phyloP scores from a whole-genome alignment of 768 basidiomycete species.

The Boletus insuetus region DNA sequence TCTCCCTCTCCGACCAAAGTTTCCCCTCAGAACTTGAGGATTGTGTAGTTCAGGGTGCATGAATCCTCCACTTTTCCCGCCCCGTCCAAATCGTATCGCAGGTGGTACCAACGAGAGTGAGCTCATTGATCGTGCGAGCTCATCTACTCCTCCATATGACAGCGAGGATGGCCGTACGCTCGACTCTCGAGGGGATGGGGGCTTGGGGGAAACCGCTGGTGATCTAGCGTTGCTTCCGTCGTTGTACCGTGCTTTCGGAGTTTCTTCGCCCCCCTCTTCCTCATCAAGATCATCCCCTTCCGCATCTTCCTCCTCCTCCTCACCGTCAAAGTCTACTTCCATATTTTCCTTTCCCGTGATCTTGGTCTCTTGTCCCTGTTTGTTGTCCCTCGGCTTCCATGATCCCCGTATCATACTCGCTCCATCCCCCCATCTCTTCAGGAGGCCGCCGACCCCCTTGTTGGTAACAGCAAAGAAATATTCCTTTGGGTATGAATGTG shows the following conservation, averaged over 20 bases:
- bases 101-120: slow-evolving; percentile 62
- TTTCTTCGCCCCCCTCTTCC: slow-evolving; percentile 24
- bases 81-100: slow-evolving; percentile 71
- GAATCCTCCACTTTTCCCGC: slow-evolving; percentile 57
- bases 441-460: slow-evolving; percentile 79
- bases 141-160: slow-evolving; percentile 39
- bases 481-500: slow-evolving; percentile 81
- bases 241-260: slow-evolving; percentile 25
- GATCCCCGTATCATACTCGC: slow-evolving; percentile 72
- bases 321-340: slow-evolving; percentile 23
- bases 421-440: slow-evolving; percentile 81
- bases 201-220: slow-evolving; percentile 18
- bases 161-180: slow-evolving; percentile 11
- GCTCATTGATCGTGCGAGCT: slow-evolving; percentile 46
- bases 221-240: slow-evolving; percentile 16
- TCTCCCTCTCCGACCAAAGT: slow-evolving; percentile 31
- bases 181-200: slow-evolving; percentile 22
- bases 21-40: slow-evolving; percentile 28
- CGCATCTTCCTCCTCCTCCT: slow-evolving; percentile 8
- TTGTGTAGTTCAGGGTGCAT: slow-evolving; percentile 34
- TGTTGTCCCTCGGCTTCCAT: slow-evolving; percentile 55
- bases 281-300: slow-evolving; percentile 19
- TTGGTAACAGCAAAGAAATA: slow-evolving; percentile 92
- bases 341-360: slow-evolving; percentile 16
- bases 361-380: slow-evolving; percentile 11